Evolutionary conservation across 2,329 filamentous ascomycete species (phyloP).

Genomic region (Fonsecaea multimorphosa): DNA sequence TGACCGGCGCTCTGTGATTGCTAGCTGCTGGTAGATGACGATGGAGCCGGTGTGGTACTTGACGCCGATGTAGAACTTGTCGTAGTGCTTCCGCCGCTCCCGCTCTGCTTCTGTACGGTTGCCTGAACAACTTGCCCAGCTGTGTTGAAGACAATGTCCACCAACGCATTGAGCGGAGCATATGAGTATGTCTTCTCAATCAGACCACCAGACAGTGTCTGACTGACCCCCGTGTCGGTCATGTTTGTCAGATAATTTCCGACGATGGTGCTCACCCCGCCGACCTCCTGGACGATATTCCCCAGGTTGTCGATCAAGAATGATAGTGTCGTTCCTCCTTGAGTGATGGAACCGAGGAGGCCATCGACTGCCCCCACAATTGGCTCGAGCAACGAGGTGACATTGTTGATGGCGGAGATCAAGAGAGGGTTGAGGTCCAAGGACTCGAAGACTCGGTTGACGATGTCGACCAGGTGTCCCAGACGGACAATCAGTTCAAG

Average conservation of each 20-base stretch:
- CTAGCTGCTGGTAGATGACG: constrained; percentile 5
- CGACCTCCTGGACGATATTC: constrained; percentile 67
- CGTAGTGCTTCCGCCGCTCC: constrained; percentile 6
- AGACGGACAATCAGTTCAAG: constrained; percentile 66
- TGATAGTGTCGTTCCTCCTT: constrained; percentile 60
- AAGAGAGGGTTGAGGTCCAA: constrained; percentile 68
- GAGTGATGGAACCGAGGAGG: constrained; percentile 64
- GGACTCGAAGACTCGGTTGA: constrained; percentile 65
- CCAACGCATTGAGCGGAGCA: constrained; percentile 56
- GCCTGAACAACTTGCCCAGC: constrained; percentile 63
- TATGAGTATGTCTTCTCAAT: constrained; percentile 62
- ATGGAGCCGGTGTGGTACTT: constrained; percentile 20
- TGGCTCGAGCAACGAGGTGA: constrained; percentile 58
- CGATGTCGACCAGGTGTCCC: constrained; percentile 65
- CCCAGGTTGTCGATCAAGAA: constrained; percentile 67
- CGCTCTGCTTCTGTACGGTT: constrained; percentile 27
- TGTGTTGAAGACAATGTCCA: constrained; percentile 63
- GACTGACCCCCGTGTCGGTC: constrained; percentile 53
- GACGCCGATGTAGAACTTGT: constrained; percentile 17
- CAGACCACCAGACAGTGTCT: constrained; percentile 32
- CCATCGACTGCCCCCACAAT: constrained; percentile 65
- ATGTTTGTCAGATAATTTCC: constrained; percentile 66
- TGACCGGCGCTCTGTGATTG: background rate
- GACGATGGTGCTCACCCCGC: constrained; percentile 61
- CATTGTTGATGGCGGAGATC: constrained; percentile 62